Evolutionary conservation across 768 basidiomycete species (phyloP).

Genomic region (Cantharellus anzutake): DNA sequence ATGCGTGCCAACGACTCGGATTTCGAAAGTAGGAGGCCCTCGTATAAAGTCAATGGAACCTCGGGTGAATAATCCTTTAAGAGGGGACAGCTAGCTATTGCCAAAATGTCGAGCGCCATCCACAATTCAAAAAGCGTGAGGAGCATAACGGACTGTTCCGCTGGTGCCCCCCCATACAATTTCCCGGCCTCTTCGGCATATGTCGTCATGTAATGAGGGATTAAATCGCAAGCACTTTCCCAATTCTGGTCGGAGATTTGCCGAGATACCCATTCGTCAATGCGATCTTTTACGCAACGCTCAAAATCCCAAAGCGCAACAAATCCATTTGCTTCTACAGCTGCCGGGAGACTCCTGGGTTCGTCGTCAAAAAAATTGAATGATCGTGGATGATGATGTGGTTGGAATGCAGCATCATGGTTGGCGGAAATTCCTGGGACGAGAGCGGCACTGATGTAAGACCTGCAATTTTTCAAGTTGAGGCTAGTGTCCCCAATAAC

Average conservation of each 20-base stretch:
- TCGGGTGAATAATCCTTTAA: slow-evolving; percentile 28
- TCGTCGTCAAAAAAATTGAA: neutral
- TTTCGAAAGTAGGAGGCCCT: slow-evolving; percentile 18
- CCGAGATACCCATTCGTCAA: slow-evolving; percentile 1
- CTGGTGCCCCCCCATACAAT: slow-evolving; percentile 3
- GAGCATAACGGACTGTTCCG: slow-evolving; percentile 21
- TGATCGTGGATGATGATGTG: neutral
- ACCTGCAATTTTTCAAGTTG: neutral
- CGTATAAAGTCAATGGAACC: slow-evolving; percentile 21
- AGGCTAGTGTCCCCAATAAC: slow-evolving; percentile 1
- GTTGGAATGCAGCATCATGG: neutral
- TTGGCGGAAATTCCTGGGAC: neutral
- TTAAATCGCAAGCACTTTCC: neutral
- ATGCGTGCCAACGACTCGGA: neutral
- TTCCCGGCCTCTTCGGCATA: neutral
- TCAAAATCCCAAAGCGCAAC: slow-evolving; percentile 2
- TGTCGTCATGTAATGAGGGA: neutral
- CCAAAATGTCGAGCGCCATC: slow-evolving; percentile 26
- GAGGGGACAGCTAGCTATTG: slow-evolving; percentile 19
- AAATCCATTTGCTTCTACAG: neutral
- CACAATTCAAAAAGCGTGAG: slow-evolving; percentile 30
- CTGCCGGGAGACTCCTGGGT: neutral
- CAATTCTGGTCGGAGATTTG: neutral
- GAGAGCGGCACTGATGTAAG: neutral
- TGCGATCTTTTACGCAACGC: neutral